These are phyloP conservation scores for Penicillium sp. DNA, from an alignment of 2,329 filamentous ascomycete species.

Conservation along the genomic window DNA sequence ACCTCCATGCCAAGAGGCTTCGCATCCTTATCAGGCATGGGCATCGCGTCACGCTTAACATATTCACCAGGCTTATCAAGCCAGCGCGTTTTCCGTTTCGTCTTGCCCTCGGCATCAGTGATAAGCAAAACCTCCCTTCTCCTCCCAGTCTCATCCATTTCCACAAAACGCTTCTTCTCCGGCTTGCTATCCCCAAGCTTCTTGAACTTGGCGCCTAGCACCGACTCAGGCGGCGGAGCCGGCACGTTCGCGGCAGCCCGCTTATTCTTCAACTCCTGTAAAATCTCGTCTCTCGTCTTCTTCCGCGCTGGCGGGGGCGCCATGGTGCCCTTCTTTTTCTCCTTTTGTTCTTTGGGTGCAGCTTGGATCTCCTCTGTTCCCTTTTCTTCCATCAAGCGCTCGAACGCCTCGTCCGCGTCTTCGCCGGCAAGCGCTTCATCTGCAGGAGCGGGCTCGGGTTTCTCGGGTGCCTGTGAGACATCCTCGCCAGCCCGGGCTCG, in stretches of 20 bases:
- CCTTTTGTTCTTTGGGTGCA: slow-evolving; percentile 37
- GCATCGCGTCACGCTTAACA: slow-evolving; percentile 25
- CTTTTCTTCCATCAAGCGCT: slow-evolving; percentile 42
- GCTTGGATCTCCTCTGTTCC: slow-evolving; percentile 31
- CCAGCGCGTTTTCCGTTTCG: slow-evolving; percentile 63
- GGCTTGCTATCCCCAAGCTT: slow-evolving; percentile 50
- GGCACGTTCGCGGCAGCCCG: slow-evolving; percentile 44
- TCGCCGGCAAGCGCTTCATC: slow-evolving; percentile 36
- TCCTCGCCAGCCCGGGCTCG: slow-evolving; percentile 53
- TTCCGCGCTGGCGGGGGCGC: slow-evolving; percentile 47
- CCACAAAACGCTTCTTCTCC: slow-evolving; percentile 54
- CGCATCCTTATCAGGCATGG: slow-evolving; percentile 46
- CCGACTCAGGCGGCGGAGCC: slow-evolving; percentile 48
- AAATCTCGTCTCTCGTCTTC: slow-evolving; percentile 59
- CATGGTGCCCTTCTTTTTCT: slow-evolving; percentile 53
- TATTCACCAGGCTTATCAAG: slow-evolving; percentile 39
- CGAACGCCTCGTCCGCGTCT: slow-evolving; percentile 65
- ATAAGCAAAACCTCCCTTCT: slow-evolving; percentile 59
- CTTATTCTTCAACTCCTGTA: slow-evolving; percentile 60
- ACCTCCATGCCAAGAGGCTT: slow-evolving; percentile 54
- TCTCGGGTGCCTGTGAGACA: slow-evolving; percentile 42
- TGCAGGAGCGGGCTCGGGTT: slow-evolving; percentile 29
- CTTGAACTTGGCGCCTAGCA: slow-evolving; percentile 56
- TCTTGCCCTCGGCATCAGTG: slow-evolving; percentile 59
- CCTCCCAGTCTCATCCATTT: slow-evolving; percentile 54